Evolutionary conservation across 2,329 filamentous ascomycete species (phyloP).

Genomic region (Atkinsonella texensis): DNA sequence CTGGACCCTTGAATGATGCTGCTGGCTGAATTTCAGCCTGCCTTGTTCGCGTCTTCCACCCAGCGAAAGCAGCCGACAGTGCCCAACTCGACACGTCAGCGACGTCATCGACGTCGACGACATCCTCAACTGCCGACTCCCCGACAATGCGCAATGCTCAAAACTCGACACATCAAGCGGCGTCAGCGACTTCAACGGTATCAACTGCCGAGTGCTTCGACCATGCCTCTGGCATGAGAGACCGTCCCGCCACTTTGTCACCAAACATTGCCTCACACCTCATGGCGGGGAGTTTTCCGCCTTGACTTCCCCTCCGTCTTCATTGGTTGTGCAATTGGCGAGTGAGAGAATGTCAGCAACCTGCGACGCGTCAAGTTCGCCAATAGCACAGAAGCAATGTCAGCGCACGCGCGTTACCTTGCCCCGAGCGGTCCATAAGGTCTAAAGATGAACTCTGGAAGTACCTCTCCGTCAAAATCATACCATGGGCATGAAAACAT

Average conservation of each 20-base stretch:
- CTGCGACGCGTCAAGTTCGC: not conserved
- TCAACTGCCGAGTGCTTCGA: not conserved
- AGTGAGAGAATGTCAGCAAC: not conserved
- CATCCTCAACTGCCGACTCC: not conserved
- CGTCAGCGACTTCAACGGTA: not conserved
- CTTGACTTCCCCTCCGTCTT: not conserved
- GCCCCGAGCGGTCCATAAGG: not conserved
- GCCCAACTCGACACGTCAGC: not conserved
- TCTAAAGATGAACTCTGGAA: not conserved
- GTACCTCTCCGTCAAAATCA: not conserved
- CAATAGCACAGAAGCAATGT: not conserved
- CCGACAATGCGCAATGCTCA: not conserved
- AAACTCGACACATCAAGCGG: not conserved
- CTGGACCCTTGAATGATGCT: not conserved
- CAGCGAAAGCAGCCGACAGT: not conserved
- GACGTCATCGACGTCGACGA: not conserved
- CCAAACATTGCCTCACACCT: not conserved
- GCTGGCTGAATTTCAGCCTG: not conserved
- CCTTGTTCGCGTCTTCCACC: not conserved
- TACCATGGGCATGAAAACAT: no score
- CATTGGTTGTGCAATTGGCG: not conserved
- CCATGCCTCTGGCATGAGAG: not conserved
- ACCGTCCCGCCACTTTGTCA: not conserved
- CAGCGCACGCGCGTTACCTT: not conserved
- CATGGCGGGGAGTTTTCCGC: not conserved